Percentiles rank a stretch among this genome's conserved stretches.
Conservation (phyloP, 2,329 filamentous ascomycete genomes). For the Ascochyta pisi region DNA sequence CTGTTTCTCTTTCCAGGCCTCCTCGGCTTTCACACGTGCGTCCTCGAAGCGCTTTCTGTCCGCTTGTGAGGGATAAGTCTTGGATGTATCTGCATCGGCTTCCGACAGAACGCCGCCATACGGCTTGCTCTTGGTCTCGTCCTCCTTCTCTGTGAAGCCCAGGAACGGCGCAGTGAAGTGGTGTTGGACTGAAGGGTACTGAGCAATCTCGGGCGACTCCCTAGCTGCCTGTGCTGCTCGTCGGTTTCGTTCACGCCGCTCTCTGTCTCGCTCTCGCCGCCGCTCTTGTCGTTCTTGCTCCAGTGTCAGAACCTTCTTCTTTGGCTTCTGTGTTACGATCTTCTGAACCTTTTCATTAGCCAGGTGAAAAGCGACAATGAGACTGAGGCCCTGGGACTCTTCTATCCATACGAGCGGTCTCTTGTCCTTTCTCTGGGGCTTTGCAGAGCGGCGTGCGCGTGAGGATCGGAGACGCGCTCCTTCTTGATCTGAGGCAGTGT, state of each 20-base stretch:
- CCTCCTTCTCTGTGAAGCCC: conserved; percentile 88
- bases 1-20: conserved; percentile 80
- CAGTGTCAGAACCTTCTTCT: conserved; percentile 51
- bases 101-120: conserved; percentile 94
- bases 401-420: conserved; percentile 47
- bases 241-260: conserved; percentile 55
- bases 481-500: conserved; percentile 41
- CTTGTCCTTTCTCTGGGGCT: conserved; percentile 45
- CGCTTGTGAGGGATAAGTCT: conserved; percentile 79
- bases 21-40: conserved; percentile 88
- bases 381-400: conserved; percentile 38
- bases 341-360: conserved; percentile 65
- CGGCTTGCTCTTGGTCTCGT: conserved; percentile 89
- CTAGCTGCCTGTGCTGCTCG: conserved; percentile 52
- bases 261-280: conserved; percentile 43
- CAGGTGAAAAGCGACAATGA: conserved; percentile 46
- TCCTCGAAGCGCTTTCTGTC: conserved; percentile 89
- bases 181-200: conserved; percentile 67
- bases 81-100: conserved; percentile 86
- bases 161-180: conserved; percentile 81
- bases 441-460: conserved; percentile 39
- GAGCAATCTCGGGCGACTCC: conserved; percentile 54
- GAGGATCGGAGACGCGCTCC: conserved; percentile 38
- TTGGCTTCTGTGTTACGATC: conserved; percentile 66
- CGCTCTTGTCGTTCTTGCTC: conserved; percentile 43